Evolutionary conservation across 2,329 filamentous ascomycete genomes (phyloP).

Genomic region (Aspergillus sp.): DNA sequence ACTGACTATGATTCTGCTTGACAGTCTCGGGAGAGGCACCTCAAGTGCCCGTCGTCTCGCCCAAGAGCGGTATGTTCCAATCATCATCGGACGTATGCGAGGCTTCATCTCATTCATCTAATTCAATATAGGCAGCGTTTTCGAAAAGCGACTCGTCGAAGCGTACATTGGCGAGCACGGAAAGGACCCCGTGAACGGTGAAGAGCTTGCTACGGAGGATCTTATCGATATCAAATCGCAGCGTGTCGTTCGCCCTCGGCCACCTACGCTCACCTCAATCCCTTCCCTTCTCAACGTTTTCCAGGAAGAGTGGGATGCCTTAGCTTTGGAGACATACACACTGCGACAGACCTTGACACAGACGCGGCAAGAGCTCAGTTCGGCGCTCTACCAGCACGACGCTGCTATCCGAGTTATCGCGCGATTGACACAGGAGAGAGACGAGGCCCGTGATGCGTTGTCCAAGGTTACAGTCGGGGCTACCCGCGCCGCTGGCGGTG

Average conservation of each 20-base stretch:
- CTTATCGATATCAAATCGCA: slow-evolving; percentile 80
- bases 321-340: slow-evolving; percentile 86
- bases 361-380: slow-evolving; percentile 87
- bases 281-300: slow-evolving; percentile 89
- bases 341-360: slow-evolving; percentile 82
- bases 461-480: slow-evolving; percentile 73
- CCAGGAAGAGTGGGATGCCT: slow-evolving; percentile 96
- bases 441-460: slow-evolving; percentile 84
- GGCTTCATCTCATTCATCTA: slow-evolving; percentile 15
- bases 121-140: slow-evolving; percentile 63
- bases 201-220: slow-evolving; percentile 76
- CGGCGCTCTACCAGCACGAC: slow-evolving; percentile 93
- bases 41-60: slow-evolving; percentile 87
- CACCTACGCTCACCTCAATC: slow-evolving; percentile 91
- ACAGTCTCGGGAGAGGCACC: slow-evolving; percentile 94
- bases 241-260: slow-evolving; percentile 77
- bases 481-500: slow-evolving; percentile 45
- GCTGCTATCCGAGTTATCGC: slow-evolving; percentile 94
- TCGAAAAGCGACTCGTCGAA: slow-evolving; percentile 91
- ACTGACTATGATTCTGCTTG: slow-evolving; percentile 13
- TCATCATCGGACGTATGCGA: slow-evolving; percentile 10
- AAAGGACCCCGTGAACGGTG: slow-evolving; percentile 83
- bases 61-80: slow-evolving; percentile 70
- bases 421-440: slow-evolving; percentile 78
- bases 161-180: slow-evolving; percentile 90